A percentile compares a stretch with the other conserved stretches of the same genome.
Evolutionary conservation across 805 yeast genomes (phyloP).

Genomic region (Saturnispora ahearnii): DNA sequence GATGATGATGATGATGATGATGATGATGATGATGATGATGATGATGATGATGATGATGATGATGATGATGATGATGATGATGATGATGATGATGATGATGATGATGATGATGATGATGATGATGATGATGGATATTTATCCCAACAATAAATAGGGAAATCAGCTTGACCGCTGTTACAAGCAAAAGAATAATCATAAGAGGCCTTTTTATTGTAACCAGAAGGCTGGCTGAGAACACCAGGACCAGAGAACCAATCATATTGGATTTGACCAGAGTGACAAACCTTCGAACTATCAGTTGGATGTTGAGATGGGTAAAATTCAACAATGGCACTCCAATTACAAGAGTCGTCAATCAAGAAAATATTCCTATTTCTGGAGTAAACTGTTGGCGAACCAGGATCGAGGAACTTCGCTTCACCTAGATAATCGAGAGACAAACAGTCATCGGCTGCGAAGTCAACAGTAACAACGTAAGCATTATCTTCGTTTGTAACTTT

Average conservation of each 20-base stretch:
- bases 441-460: slow-evolving; percentile 6
- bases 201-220: slow-evolving; percentile 3
- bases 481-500: background rate
- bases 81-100: background rate
- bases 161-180: slow-evolving; percentile 18
- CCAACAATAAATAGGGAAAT: slow-evolving; percentile 21
- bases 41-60: slow-evolving; percentile 1
- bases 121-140: background rate
- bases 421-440: slow-evolving; percentile 8
- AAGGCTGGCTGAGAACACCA: slow-evolving; percentile 3
- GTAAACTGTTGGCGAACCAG: background rate
- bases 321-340: slow-evolving; percentile 18
- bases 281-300: slow-evolving; percentile 10
- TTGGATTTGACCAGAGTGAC: slow-evolving; percentile 22
- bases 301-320: slow-evolving; percentile 14
- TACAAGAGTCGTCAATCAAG: slow-evolving; percentile 18
- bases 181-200: slow-evolving; percentile 17
- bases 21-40: background rate
- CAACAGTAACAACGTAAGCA: slow-evolving; percentile 4
- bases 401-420: slow-evolving; percentile 9
- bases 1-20: no score
- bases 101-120: background rate
- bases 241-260: slow-evolving; percentile 21
- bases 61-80: background rate
- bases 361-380: slow-evolving; percentile 14